A percentile compares a stretch with the other conserved stretches of the same genome.
Conservation (phyloP, 2,329 filamentous ascomycete species). For the Hymenoscyphus infarciens region DNA sequence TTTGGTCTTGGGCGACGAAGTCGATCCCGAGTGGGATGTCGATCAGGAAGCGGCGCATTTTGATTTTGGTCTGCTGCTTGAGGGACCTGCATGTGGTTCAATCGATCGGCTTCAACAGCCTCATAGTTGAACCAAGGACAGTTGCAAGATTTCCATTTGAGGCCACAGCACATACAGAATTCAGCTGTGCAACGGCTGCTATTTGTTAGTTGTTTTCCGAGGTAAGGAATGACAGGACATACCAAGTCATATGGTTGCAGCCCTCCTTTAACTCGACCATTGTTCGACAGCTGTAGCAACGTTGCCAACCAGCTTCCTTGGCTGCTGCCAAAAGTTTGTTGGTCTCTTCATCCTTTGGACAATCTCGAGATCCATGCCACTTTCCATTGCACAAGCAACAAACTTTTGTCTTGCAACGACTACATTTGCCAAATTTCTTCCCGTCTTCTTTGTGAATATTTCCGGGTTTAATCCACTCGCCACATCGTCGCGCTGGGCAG, state of each 20-base stretch:
- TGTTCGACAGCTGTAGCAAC: conserved; percentile 69
- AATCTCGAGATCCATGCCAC: conserved; percentile 68
- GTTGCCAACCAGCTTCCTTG: conserved; percentile 67
- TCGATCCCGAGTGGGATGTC: conserved; percentile 30
- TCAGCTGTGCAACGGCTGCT: conserved; percentile 71
- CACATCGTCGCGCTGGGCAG: conserved; percentile 69
- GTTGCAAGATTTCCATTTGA: conserved; percentile 78
- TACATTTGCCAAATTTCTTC: conserved; percentile 66
- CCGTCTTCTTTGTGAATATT: conserved; percentile 59
- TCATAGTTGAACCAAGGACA: conserved; percentile 77
- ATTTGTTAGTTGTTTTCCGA: conserved; percentile 15
- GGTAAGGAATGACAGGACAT: conserved; percentile 36
- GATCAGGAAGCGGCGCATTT: conserved; percentile 24
- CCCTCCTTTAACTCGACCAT: conserved; percentile 79
- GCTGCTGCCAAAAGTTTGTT: conserved; percentile 61
- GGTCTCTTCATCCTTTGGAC: conserved; percentile 67
- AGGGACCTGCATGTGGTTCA: conserved; percentile 52
- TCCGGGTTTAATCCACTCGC: conserved; percentile 73
- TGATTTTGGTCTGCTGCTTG: conserved; percentile 9
- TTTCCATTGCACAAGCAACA: conserved; percentile 71
- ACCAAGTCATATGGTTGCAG: conserved; percentile 88
- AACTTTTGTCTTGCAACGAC: conserved; percentile 67
- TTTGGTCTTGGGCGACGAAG: conserved; percentile 29
- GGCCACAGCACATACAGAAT: conserved; percentile 83
- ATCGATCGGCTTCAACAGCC: conserved; percentile 48